phyloP scores from a whole-genome alignment of 305 asterid species.

The Galium porrigens region DNA sequence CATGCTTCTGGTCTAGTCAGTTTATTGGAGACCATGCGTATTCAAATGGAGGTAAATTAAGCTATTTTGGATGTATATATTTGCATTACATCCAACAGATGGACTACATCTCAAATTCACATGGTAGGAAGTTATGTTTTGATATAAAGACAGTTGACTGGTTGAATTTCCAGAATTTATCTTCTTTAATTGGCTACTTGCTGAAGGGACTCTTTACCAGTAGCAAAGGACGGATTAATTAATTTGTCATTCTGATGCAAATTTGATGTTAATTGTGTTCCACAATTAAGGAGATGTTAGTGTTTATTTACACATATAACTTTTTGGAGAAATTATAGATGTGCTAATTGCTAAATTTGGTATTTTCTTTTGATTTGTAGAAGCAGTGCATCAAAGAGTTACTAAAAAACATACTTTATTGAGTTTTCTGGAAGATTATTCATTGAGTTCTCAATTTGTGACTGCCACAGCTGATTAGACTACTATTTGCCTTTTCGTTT shows the following conservation, averaged over 20 bases:
- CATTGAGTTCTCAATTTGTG: not conserved
- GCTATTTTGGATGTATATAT: constrained; percentile 7
- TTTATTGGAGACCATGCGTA: constrained; percentile 92
- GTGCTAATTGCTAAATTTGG: no score
- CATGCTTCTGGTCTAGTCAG: constrained; percentile 71
- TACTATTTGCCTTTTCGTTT: not conserved
- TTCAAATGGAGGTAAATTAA: constrained; percentile 84
- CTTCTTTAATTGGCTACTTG: not conserved
- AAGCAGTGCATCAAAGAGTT: not conserved
- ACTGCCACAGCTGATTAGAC: not conserved
- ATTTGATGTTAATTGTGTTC: not conserved
- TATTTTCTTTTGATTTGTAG: not conserved
- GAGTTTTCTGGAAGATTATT: not conserved
- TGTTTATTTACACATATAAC: not conserved
- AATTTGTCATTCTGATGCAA: not conserved
- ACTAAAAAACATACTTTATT: not conserved
- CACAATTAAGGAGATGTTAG: not conserved
- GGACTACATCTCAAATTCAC: not conserved
- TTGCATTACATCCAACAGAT: not conserved
- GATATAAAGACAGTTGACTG: not conserved
- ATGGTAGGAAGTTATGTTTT: not conserved
- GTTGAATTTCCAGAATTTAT: not conserved
- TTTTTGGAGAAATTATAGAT: not conserved
- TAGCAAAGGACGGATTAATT: not conserved
- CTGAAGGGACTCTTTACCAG: not conserved